Evolutionary conservation across 495 filamentous ascomycete genomes (phyloP).

Genomic region (Podospora fimiseda): DNA sequence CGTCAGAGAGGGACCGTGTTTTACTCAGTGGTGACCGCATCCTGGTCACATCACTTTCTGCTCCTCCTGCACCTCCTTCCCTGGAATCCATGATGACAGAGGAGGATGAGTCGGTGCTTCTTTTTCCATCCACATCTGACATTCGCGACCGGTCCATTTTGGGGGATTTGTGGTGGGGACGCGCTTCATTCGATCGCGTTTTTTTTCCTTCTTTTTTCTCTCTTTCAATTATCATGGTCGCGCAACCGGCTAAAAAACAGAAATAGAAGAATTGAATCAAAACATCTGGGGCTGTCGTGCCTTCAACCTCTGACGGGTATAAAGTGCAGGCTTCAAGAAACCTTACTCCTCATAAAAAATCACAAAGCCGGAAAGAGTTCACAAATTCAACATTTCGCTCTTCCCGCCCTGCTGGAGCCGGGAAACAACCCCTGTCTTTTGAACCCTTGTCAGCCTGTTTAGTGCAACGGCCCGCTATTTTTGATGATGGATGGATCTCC

Average conservation of each 20-base stretch:
- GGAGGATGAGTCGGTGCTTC: not conserved
- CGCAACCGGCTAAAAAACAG: too few species aligned
- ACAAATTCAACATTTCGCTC: too few species aligned
- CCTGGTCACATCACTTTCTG: not conserved
- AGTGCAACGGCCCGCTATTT: too few species aligned
- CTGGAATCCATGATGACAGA: conserved; percentile 14
- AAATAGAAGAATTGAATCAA: too few species aligned
- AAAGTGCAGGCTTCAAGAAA: too few species aligned
- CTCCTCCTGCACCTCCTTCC: not conserved
- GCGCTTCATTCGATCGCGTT: not conserved
- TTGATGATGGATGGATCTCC: too few species aligned
- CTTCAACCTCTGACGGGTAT: too few species aligned
- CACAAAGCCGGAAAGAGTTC: too few species aligned
- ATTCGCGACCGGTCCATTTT: conserved; percentile 19
- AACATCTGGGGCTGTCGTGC: too few species aligned
- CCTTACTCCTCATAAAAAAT: too few species aligned
- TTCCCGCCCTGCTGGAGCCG: conserved; percentile 3
- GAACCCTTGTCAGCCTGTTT: too few species aligned
- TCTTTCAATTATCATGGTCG: not conserved
- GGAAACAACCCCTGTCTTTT: not conserved
- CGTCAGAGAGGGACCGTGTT: conserved; percentile 45
- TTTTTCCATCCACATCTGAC: conserved; percentile 23
- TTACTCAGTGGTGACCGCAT: conserved; percentile 23
- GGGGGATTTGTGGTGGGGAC: not conserved
- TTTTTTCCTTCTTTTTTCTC: not conserved